phyloP scores from a whole-genome alignment of 2,329 filamentous ascomycete genomes.

The Thermothelomyces thermophilus region DNA sequence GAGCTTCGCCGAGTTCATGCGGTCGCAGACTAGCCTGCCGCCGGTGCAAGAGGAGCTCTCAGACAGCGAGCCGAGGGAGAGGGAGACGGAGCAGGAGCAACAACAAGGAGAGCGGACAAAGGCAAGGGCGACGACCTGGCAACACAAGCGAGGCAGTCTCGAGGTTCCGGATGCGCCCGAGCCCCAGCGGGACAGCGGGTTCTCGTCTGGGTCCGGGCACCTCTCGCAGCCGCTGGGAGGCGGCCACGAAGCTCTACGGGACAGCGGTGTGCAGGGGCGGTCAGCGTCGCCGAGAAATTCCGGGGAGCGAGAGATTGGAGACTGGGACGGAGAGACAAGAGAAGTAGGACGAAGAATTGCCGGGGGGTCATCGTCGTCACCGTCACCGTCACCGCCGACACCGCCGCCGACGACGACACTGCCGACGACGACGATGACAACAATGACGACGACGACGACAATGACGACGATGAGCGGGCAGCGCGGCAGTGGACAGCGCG shows the following conservation, averaged over 20 bases:
- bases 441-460: too few relatives aligned
- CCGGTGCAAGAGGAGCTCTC: slow-evolving; percentile 47
- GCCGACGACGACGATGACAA: too few relatives aligned
- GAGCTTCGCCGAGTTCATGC: slow-evolving; percentile 35
- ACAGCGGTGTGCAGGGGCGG: slow-evolving; percentile 51
- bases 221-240: slow-evolving; percentile 31
- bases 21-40: slow-evolving; percentile 41
- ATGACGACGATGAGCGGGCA: slow-evolving; percentile 11
- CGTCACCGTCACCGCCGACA: too few relatives aligned
- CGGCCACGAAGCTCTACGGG: slow-evolving; percentile 37
- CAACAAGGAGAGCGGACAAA: slow-evolving; percentile 17
- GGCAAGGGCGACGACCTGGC: too few relatives aligned
- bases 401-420: too few relatives aligned
- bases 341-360: too few relatives aligned
- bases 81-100: slow-evolving; percentile 22
- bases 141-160: slow-evolving; percentile 19
- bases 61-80: slow-evolving; percentile 33
- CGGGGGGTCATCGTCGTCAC: too few relatives aligned
- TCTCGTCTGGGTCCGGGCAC: slow-evolving; percentile 40
- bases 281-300: slow-evolving; percentile 15
- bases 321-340: too few relatives aligned
- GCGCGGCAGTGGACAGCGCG: slow-evolving; percentile 16
- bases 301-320: neutral
- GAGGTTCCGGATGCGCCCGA: slow-evolving; percentile 28
- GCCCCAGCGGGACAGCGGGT: slow-evolving; percentile 44